These are phyloP conservation scores for Hura crepitans DNA, from an alignment of 441 rosid genomes.

Conservation along the genomic window DNA sequence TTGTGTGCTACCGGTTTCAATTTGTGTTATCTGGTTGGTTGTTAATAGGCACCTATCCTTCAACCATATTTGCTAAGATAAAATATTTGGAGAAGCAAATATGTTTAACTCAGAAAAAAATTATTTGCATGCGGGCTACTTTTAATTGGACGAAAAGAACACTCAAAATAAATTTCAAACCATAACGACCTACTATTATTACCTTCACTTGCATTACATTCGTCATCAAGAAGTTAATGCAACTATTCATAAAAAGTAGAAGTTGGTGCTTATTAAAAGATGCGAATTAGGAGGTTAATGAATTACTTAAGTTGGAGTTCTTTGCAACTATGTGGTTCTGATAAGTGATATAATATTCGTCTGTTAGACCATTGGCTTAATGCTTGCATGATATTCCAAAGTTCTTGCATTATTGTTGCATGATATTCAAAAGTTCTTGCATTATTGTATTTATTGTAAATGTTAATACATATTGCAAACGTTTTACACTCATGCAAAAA, in stretches of 20 bases:
- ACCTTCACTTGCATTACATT: neutral
- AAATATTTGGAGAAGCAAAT: no score
- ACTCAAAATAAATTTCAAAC: neutral
- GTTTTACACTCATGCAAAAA: constrained; percentile 13
- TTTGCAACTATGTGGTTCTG: neutral
- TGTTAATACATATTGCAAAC: constrained; percentile 1
- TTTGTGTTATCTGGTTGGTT: neutral
- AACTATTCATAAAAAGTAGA: neutral
- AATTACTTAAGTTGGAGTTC: neutral
- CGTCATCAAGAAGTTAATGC: neutral
- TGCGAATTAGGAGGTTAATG: neutral
- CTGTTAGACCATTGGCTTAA: neutral
- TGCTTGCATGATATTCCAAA: neutral
- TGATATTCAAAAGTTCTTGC: neutral
- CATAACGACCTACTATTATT: neutral
- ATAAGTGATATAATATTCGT: no score
- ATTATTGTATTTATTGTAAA: constrained; percentile 9
- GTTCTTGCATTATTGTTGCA: constrained; percentile 2
- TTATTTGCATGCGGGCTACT: neutral
- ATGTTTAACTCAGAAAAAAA: no score
- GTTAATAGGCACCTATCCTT: no score
- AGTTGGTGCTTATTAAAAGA: no score
- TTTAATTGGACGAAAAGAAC: neutral
- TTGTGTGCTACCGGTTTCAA: neutral
- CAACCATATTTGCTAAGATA: no score